Conservation (phyloP, 768 basidiomycete species). For the Tulasnella sp. region DNA sequence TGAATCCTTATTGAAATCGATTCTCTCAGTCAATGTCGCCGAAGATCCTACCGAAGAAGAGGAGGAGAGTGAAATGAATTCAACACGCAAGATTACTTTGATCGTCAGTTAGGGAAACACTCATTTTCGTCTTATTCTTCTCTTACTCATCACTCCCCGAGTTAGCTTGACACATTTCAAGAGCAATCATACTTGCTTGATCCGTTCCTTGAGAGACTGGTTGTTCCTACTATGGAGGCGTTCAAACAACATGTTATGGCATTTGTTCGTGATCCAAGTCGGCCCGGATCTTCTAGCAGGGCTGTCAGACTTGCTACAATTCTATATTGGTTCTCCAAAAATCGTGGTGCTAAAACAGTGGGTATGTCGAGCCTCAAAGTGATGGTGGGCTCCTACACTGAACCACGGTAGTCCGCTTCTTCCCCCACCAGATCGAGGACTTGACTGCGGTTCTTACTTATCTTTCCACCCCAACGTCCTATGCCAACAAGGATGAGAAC, state of each 20-base stretch:
- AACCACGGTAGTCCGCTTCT: slow-evolving; percentile 58
- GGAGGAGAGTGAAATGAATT: background rate
- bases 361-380: slow-evolving; percentile 32
- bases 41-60: background rate
- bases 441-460: slow-evolving; percentile 61
- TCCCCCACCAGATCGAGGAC: slow-evolving; percentile 83
- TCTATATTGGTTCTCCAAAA: slow-evolving; percentile 74
- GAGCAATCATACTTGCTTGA: slow-evolving; percentile 89
- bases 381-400: background rate
- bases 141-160: background rate
- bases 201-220: slow-evolving; percentile 68
- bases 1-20: background rate
- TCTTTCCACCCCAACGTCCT: slow-evolving; percentile 32
- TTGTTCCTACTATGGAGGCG: slow-evolving; percentile 55
- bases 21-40: background rate
- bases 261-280: slow-evolving; percentile 25
- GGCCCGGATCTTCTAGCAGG: slow-evolving; percentile 28
- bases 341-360: slow-evolving; percentile 81
- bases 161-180: slow-evolving; percentile 76
- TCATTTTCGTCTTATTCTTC: background rate
- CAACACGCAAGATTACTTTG: background rate
- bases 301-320: slow-evolving; percentile 44
- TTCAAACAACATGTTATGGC: slow-evolving; percentile 44
- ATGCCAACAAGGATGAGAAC: no score
- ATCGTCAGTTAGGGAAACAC: background rate